Base-by-base conservation (phyloP, 2,329 filamentous ascomycete species). In the Akanthomyces muscarius region DNA sequence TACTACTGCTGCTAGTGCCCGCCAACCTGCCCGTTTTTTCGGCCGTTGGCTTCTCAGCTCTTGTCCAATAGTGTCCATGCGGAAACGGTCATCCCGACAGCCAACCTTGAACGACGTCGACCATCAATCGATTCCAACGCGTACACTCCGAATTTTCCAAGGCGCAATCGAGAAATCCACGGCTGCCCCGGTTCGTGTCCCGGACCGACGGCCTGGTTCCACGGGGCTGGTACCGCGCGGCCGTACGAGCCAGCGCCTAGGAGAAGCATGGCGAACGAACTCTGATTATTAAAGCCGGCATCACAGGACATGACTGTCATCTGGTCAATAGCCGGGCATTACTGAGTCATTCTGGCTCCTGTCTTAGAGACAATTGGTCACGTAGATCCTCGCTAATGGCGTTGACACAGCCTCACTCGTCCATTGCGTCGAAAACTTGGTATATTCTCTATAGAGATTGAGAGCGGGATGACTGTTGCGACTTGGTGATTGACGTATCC, bases 1-100 rank as follows among this genome's bases (percentile, higher is more conserved):
- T 23, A 30, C 56, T 59, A 42, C 51, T 42, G 36, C 45, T 59
- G 33, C 45, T 51, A 58, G 55, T 21, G 45, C 45, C 56, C 47
- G 56, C 14, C 21, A 38, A 51, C 30, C 33, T 48, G 18, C 36
- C 56, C 47, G 33, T 14, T 57, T 47, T 36, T 18, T 8, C 5
- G 5, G 21, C 47, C 56, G 45, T 51, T 51, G 54, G 54, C 53
- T 56, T 18, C 21, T 30, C 41, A 45, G n/a, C n/a, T 45, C n/a
- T 16, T 21, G 53, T 56, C 8, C 30, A 47, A 42, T 33, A 41
- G 14, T 23, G 21, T 41, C 18, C 7, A 50, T 59, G 45, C 21
- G 14, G 56, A 50, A 28, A 33, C 56, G 56, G 56, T 33, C 23
- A 51, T 42, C 14, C 56, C 56, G 23, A 59, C 16, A 16, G 7